Evolutionary conservation across 345 rosid genomes (phyloP).

Genomic region (Sonneratia alba): DNA sequence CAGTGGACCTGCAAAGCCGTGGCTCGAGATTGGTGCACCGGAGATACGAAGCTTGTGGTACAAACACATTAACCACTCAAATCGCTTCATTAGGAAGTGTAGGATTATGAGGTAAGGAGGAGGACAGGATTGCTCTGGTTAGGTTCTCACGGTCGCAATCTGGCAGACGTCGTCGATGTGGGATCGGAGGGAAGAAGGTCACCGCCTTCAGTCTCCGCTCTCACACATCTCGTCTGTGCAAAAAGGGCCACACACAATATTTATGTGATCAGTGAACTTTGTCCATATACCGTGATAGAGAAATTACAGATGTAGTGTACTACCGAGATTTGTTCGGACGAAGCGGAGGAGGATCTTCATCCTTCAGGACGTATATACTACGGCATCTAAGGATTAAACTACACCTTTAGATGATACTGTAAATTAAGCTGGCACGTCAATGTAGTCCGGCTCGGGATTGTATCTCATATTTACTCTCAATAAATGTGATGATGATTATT

Average conservation of each 20-base stretch:
- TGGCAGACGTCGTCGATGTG: conserved; percentile 12
- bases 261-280: neutral
- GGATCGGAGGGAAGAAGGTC: conserved; percentile 71
- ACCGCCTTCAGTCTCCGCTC: conserved; percentile 80
- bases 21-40: conserved; percentile 73
- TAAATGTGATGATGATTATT: neutral
- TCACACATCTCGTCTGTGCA: neutral
- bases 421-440: neutral
- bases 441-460: neutral
- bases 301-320: neutral
- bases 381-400: neutral
- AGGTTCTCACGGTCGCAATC: conserved; percentile 12
- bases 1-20: conserved; percentile 90
- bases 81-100: conserved; percentile 65
- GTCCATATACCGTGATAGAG: neutral
- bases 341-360: neutral
- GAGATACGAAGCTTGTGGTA: conserved; percentile 64
- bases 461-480: neutral
- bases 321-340: neutral
- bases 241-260: neutral
- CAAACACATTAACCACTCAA: conserved; percentile 55
- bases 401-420: neutral
- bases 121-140: conserved; percentile 16
- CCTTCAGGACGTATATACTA: neutral
- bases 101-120: conserved; percentile 44